These are phyloP conservation scores for Ogataea zsoltii DNA, from an alignment of 805 yeast genomes.

Conservation along the genomic window DNA sequence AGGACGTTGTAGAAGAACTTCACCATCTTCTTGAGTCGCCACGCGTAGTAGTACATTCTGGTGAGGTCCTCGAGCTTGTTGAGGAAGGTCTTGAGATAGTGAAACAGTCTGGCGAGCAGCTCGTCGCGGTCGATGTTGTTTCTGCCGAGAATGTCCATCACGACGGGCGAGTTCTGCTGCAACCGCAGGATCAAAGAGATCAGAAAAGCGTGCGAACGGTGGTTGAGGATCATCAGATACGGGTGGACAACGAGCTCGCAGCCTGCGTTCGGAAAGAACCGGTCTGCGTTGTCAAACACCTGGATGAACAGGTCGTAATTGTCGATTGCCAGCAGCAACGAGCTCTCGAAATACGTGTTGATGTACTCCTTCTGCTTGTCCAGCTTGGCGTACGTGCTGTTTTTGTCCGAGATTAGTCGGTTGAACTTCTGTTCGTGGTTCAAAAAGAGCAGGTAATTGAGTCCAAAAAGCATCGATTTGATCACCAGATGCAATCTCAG, in stretches of 20 bases:
- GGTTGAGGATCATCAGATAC: slow-evolving; percentile 51
- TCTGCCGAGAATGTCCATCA: slow-evolving; percentile 33
- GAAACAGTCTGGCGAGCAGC: slow-evolving; percentile 33
- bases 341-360: slow-evolving; percentile 37
- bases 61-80: slow-evolving; percentile 38
- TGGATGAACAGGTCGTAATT: slow-evolving; percentile 38
- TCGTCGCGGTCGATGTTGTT: slow-evolving; percentile 38
- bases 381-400: slow-evolving; percentile 31
- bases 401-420: slow-evolving; percentile 31
- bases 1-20: slow-evolving; percentile 39
- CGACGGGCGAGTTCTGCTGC: slow-evolving; percentile 37
- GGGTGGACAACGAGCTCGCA: slow-evolving; percentile 52
- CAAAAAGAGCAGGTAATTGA: slow-evolving; percentile 47
- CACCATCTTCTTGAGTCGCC: slow-evolving; percentile 45
- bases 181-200: slow-evolving; percentile 54
- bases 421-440: slow-evolving; percentile 40
- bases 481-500: slow-evolving; percentile 36
- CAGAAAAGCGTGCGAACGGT: slow-evolving; percentile 57
- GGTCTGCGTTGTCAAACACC: slow-evolving; percentile 30
- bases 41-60: slow-evolving; percentile 44
- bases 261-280: slow-evolving; percentile 36
- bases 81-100: slow-evolving; percentile 36
- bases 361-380: slow-evolving; percentile 34
- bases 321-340: slow-evolving; percentile 38
- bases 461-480: slow-evolving; percentile 49